These are phyloP conservation scores for Knufia petricola DNA, from an alignment of 2,329 filamentous ascomycete species.

Conservation along the genomic window DNA sequence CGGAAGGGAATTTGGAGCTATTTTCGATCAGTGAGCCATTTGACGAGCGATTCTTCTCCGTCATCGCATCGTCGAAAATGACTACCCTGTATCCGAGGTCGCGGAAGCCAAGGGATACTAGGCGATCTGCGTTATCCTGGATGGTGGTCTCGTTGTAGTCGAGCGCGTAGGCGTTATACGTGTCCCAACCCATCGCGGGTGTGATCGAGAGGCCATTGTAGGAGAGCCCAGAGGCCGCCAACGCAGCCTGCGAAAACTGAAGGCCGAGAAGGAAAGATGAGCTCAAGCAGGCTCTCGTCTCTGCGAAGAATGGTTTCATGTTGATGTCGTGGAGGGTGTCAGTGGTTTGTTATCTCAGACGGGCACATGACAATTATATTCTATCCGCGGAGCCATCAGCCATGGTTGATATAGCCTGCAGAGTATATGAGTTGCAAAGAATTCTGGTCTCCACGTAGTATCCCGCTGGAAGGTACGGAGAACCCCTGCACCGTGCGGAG, in stretches of 20 bases:
- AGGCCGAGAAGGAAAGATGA: neutral
- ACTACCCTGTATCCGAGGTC: slow-evolving; percentile 44
- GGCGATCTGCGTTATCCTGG: slow-evolving; percentile 13
- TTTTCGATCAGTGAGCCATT: slow-evolving; percentile 37
- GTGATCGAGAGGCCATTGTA: slow-evolving; percentile 18
- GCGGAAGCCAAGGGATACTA: slow-evolving; percentile 15
- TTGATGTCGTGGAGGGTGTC: neutral
- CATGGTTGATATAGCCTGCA: too few species aligned
- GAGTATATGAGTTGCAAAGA: too few species aligned
- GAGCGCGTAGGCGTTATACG: slow-evolving; percentile 18
- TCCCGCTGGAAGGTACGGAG: too few species aligned
- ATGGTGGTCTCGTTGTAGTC: slow-evolving; percentile 19
- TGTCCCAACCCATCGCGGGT: slow-evolving; percentile 19
- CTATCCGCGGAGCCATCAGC: too few species aligned
- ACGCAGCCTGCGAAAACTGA: neutral
- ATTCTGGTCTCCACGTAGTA: too few species aligned
- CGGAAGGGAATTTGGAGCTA: slow-evolving; percentile 37
- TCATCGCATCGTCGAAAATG: slow-evolving; percentile 47
- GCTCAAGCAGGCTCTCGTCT: neutral
- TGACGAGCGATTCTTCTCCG: slow-evolving; percentile 31
- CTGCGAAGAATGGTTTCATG: neutral
- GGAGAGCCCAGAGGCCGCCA: slow-evolving; percentile 10
- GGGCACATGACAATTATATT: too few species aligned
- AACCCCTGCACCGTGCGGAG: too few species aligned
- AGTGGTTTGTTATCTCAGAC: too few species aligned